Evolutionary conservation across 139 green algal species (phyloP), one percentile per base, ranked within the genome.

Genomic region (Picochlorum costavermella): DNA sequence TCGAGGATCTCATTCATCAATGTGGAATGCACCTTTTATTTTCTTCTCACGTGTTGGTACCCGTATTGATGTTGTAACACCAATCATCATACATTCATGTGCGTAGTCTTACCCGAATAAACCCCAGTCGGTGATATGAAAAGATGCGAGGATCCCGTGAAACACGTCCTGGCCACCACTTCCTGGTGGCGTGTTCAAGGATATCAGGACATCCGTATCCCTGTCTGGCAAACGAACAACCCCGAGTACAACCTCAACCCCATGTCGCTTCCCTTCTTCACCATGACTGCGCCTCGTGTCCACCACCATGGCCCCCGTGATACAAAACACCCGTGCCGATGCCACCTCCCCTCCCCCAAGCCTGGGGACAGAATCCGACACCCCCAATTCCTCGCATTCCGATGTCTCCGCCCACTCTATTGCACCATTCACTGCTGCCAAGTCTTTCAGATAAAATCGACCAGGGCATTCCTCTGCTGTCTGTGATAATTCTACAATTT

Each of bases 131-230:
- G 45, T 30, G 43, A 87, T 70, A 6, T 59, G 33, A 0, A 88
- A 63, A 8, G 48, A 82, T 6, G 46, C n/a, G 17, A 88, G 40
- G 11, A 82, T 64, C 2, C 29, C 29, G 16, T 50, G 55, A 48
- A 87, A 76, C 17, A 87, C 28, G 14, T 43, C 2, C 5, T 40
- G 11, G 33, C 33, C 33, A 6, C 33, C 33, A 6, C 33, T 40
- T 8, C 6, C 33, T 40, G 8, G 8, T 8, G 33, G 33, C 4
- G 81, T 81, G 58, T 87, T 87, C 9, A 88, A 49, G 29, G 61
- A 81, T 17, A 88, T 46, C 6, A 88, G 25, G 13, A 88, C 11
- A 43, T 88, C 81, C 40, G 65, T 68, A 13, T 53, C 36, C 23
- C 77, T 61, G 3, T 68, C 67, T 6, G 76, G 83, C 36, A 90